Base-by-base conservation (phyloP, 2,329 filamentous ascomycete species). In the Botrytis byssoidea region DNA sequence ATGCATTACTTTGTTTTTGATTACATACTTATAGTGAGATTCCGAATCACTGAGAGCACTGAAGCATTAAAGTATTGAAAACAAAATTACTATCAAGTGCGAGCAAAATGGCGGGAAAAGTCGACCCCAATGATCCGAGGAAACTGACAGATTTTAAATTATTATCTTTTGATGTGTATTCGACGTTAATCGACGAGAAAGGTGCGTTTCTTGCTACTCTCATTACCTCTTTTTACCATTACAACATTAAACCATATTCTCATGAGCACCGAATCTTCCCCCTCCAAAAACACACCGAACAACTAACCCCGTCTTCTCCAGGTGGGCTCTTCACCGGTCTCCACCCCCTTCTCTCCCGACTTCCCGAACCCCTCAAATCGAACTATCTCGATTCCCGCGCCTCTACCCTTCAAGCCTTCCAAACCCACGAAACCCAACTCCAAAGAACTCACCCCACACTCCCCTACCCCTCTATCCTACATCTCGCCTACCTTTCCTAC, bases 401-500 rank as follows among this genome's bases (percentile, higher is more conserved):
- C 40, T 32, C 60, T 35, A 74, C 74, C 7, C 70, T 75, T 46
- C 40, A 68, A 10, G 57, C 59, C 29, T 77, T 76, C 65, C 60
- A 70, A 40, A 18, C 2, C n/a, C 70, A 72, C 48, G 74, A 76
- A 70, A 59, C 60, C 42, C 37, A 57, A 4, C 48, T 74, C 12
- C 87, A 91, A 78, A 72, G 74, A 35, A 79, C 83, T 20, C 83
- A 85, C 25, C 88, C 88, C 14, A 37, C 25, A 3, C 64, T 40
- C 22, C 29, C 14, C 8, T 55, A 67, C 46, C 64, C 32, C 32
- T 18, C 18, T 3, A 67, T 55, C 32, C 44, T 51, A 1, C 4
- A n/a, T n/a, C 64, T 40, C 25, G 46, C 44, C 32, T n/a, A 55
- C 3, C 32, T 67, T 1, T 40, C 44, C 32, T 51, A 40, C 46